These are phyloP conservation scores for Xylaria hypoxylon DNA, from an alignment of 2,329 filamentous ascomycete genomes.

Conservation along the genomic window DNA sequence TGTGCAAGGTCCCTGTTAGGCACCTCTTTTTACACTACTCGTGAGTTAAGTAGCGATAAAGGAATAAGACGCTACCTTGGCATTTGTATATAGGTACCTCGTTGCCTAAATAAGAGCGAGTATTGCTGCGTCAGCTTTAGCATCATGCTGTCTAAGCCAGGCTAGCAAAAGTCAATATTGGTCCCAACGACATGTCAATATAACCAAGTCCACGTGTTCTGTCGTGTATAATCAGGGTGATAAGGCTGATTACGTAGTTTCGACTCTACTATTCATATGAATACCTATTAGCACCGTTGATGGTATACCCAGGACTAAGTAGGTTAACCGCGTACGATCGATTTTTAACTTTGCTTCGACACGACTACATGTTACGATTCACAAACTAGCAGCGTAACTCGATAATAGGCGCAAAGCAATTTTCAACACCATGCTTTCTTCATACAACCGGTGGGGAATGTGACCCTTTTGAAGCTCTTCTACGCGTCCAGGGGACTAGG, in stretches of 20 bases:
- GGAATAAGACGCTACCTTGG: not conserved
- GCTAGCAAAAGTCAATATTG: not conserved
- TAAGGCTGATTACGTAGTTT: constrained; percentile 28
- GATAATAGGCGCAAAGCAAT: not conserved
- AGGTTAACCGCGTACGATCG: too few species aligned
- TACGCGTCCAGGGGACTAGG: not conserved
- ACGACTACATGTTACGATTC: not conserved
- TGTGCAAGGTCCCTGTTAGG: constrained; percentile 1
- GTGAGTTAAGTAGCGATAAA: not conserved
- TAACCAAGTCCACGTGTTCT: constrained; percentile 20
- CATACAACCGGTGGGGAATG: not conserved
- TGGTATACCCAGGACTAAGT: too few species aligned
- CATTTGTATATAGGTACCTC: not conserved
- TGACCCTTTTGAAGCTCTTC: not conserved
- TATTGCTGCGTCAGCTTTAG: constrained; percentile 15
- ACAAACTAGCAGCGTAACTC: too few species aligned
- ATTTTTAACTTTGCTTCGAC: not conserved
- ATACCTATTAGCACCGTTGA: not conserved
- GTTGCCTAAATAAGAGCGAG: constrained; percentile 23
- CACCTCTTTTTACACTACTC: not conserved
- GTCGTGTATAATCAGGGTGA: not conserved
- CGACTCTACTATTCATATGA: not conserved
- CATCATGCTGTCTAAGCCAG: not conserved
- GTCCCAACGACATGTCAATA: constrained; percentile 1
- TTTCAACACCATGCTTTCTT: not conserved